Percentiles rank a stretch among this genome's conserved stretches.
phyloP scores from a whole-genome alignment of 2,329 filamentous ascomycete genomes.

The Colletotrichum sp. region DNA sequence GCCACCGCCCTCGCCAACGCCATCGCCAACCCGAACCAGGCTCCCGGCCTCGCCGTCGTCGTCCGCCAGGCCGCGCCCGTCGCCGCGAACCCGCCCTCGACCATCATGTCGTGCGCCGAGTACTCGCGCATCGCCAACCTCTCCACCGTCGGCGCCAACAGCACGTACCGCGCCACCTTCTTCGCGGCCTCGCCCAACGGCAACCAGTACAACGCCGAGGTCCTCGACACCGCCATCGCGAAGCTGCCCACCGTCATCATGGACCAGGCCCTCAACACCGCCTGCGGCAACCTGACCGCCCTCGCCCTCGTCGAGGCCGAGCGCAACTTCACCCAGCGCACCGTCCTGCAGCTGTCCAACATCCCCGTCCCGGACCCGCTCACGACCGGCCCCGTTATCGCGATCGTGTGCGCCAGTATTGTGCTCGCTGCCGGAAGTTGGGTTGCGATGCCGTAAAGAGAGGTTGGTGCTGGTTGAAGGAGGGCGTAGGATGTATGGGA shows the following conservation, averaged over 20 bases:
- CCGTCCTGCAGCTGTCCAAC: conserved; percentile 37
- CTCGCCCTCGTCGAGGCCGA: conserved; percentile 48
- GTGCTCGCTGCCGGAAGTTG: neutral
- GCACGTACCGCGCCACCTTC: conserved; percentile 50
- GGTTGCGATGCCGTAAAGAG: conserved; percentile 9
- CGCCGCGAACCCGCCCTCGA: neutral
- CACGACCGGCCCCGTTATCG: neutral
- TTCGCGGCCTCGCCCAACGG: conserved; percentile 46
- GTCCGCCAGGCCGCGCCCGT: conserved; percentile 14
- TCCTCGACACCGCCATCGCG: conserved; percentile 45
- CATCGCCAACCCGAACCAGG: neutral
- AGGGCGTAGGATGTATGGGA: neutral
- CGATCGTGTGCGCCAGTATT: neutral
- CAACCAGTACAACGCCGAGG: conserved; percentile 38
- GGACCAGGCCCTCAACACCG: conserved; percentile 43
- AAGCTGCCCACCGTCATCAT: conserved; percentile 41
- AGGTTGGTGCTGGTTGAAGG: neutral
- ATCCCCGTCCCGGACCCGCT: conserved; percentile 21
- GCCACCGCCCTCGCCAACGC: conserved; percentile 5
- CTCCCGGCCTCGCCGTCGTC: neutral
- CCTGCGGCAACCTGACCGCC: conserved; percentile 50
- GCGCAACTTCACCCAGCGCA: conserved; percentile 47
- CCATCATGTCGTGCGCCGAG: conserved; percentile 36
- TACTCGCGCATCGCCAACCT: conserved; percentile 52
- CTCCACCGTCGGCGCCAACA: conserved; percentile 49